Evolutionary conservation across 768 basidiomycete species (phyloP).

Genomic region (Boletus sp.): DNA sequence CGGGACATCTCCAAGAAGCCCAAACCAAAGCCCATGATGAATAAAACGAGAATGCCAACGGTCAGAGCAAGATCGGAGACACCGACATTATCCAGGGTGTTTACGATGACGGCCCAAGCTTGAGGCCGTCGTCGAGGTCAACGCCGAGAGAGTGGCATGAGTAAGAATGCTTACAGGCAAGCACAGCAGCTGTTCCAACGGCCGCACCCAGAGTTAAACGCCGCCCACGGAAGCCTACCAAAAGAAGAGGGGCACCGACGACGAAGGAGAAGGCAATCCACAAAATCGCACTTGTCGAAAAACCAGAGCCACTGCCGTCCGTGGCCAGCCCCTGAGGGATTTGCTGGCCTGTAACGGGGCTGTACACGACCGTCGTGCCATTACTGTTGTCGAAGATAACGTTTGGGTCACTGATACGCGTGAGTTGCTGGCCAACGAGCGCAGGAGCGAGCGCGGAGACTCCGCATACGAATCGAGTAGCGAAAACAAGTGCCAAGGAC

Average conservation of each 20-base stretch:
- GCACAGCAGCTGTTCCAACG: constrained; percentile 46
- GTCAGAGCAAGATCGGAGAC: constrained; percentile 52
- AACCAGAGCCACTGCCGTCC: constrained; percentile 55
- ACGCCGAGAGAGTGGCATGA: neutral
- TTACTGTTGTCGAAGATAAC: constrained; percentile 22
- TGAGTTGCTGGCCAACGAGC: constrained; percentile 13
- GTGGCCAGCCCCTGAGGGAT: constrained; percentile 54
- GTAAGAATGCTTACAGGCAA: constrained; percentile 38
- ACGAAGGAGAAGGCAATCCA: constrained; percentile 56
- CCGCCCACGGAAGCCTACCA: constrained; percentile 56
- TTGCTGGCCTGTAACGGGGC: constrained; percentile 39
- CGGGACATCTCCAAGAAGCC: constrained; percentile 54
- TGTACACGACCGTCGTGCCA: constrained; percentile 44
- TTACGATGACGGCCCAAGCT: constrained; percentile 64
- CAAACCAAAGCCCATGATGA: constrained; percentile 47
- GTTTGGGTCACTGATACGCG: constrained; percentile 28
- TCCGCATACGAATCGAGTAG: constrained; percentile 1
- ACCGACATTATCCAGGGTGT: constrained; percentile 46
- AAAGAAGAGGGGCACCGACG: constrained; percentile 51
- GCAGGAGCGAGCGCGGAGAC: constrained; percentile 8
- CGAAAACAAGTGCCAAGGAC: constrained; percentile 16
- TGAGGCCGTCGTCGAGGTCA: constrained; percentile 18
- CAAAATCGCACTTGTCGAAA: constrained; percentile 46
- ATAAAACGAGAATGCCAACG: constrained; percentile 46
- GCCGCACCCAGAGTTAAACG: constrained; percentile 54